A percentile compares a stretch with the other conserved stretches of the same genome.
Conservation (phyloP, 345 rosid species). For the Zanthoxylum bungeanum region DNA sequence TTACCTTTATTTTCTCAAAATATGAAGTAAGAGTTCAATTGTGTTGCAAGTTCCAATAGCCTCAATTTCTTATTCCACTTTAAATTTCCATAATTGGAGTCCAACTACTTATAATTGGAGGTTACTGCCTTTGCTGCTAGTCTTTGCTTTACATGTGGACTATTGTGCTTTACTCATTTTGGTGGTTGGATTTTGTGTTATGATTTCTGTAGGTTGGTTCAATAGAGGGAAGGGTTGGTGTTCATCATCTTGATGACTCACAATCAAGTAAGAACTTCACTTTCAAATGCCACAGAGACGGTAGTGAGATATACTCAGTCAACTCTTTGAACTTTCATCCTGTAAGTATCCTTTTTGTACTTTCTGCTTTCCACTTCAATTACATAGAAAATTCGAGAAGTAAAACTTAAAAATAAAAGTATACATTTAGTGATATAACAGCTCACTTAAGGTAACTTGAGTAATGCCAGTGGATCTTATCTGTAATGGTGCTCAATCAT, state of each 20-base stretch:
- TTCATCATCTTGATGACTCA: conserved; percentile 91
- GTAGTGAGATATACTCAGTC: conserved; percentile 86
- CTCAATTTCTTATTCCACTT: background rate
- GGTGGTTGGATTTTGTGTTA: conserved; percentile 16
- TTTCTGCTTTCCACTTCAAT: background rate
- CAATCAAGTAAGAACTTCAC: conserved; percentile 85
- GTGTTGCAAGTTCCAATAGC: background rate
- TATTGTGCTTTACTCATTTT: background rate
- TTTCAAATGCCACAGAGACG: conserved; percentile 96
- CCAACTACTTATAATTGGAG: background rate
- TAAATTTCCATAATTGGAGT: background rate
- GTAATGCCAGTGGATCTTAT: background rate
- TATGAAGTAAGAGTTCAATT: too few relatives aligned
- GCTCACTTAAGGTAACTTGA: background rate
- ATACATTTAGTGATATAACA: background rate
- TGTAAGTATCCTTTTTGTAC: conserved; percentile 42
- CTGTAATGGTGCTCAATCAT: background rate
- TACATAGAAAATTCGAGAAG: background rate
- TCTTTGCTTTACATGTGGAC: background rate
- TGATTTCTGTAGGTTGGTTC: conserved; percentile 71
- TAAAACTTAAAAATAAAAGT: background rate
- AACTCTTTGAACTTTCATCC: conserved; percentile 95
- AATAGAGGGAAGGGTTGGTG: conserved; percentile 98
- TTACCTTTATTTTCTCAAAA: background rate
- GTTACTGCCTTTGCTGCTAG: background rate